Percentiles rank a stretch among this genome's conserved stretches.
phyloP scores from a whole-genome alignment of 768 basidiomycete genomes.

The Cystofilobasidium ferigula region DNA sequence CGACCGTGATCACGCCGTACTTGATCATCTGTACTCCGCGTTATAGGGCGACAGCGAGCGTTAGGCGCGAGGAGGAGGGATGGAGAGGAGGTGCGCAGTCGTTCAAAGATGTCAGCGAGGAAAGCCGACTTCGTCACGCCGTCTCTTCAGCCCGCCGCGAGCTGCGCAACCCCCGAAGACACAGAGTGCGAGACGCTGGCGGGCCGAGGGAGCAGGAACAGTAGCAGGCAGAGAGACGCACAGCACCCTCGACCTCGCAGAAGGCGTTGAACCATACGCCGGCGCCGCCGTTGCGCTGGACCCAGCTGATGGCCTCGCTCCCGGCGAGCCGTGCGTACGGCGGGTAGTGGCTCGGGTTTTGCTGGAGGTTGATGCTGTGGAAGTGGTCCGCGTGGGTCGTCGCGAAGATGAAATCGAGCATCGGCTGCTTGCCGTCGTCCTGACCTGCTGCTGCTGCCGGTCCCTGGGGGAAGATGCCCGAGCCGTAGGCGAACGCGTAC shows the following conservation, averaged over 20 bases:
- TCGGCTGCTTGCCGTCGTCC: slow-evolving; percentile 43
- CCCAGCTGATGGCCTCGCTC: slow-evolving; percentile 61
- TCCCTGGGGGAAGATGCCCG: slow-evolving; percentile 86
- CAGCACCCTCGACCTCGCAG: slow-evolving; percentile 69
- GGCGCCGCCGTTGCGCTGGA: slow-evolving; percentile 54
- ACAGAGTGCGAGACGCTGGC: background rate
- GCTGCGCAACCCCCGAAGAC: too few species aligned
- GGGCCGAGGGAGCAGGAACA: background rate
- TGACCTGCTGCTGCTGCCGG: slow-evolving; percentile 40
- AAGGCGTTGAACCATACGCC: slow-evolving; percentile 96
- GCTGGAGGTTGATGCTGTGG: slow-evolving; percentile 89
- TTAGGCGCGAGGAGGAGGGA: background rate
- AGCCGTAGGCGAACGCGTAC: slow-evolving; percentile 96
- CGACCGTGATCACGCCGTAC: slow-evolving; percentile 88
- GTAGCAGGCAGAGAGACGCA: slow-evolving; percentile 41
- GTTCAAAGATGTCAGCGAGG: slow-evolving; percentile 1
- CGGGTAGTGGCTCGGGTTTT: slow-evolving; percentile 83
- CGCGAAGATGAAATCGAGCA: slow-evolving; percentile 95
- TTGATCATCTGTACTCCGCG: slow-evolving; percentile 61
- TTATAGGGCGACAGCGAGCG: background rate
- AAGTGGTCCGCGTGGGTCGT: slow-evolving; percentile 87
- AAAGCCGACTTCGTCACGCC: background rate
- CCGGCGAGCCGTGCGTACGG: slow-evolving; percentile 75
- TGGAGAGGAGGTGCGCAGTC: background rate
- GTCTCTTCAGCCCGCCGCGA: background rate